phyloP scores from a whole-genome alignment of 257 asterid genomes.

The Pogostemon cablin region DNA sequence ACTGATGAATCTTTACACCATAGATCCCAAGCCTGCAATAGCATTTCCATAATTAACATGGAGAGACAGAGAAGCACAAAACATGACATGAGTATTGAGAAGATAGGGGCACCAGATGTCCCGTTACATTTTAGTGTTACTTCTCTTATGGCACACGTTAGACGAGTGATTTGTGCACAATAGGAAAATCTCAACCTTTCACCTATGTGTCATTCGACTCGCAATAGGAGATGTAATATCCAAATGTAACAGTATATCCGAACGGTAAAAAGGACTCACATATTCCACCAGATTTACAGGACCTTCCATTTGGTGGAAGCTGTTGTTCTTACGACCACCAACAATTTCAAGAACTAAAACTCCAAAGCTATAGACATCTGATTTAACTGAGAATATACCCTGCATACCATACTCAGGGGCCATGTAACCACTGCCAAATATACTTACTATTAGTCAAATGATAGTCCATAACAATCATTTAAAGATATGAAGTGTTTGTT shows the following conservation, averaged over 20 bases:
- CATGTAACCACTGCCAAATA: constrained; percentile 63
- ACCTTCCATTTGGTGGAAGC: constrained; percentile 48
- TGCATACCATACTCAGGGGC: constrained; percentile 73
- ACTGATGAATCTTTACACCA: constrained; percentile 44
- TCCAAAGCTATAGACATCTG: constrained; percentile 68
- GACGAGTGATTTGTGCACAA: too few relatives aligned
- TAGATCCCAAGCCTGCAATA: constrained; percentile 61
- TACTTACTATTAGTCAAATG: not conserved
- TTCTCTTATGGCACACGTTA: too few relatives aligned
- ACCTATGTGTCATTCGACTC: too few relatives aligned
- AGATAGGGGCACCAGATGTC: too few relatives aligned
- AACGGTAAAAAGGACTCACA: constrained; percentile 40
- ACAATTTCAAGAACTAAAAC: constrained; percentile 58
- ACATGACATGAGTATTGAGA: too few relatives aligned
- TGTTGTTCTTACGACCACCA: constrained; percentile 53
- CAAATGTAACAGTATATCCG: too few relatives aligned
- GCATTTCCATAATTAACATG: not conserved
- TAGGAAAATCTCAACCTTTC: too few relatives aligned
- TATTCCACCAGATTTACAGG: constrained; percentile 59
- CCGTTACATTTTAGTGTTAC: too few relatives aligned
- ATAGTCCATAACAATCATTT: not conserved
- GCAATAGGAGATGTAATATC: too few relatives aligned
- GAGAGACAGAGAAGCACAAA: not conserved
- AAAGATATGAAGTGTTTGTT: not conserved
- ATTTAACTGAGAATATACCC: constrained; percentile 64